These are phyloP conservation scores for Leccinum fuscescens DNA, from an alignment of 1,284 basidiomycete species.

Conservation along the genomic window DNA sequence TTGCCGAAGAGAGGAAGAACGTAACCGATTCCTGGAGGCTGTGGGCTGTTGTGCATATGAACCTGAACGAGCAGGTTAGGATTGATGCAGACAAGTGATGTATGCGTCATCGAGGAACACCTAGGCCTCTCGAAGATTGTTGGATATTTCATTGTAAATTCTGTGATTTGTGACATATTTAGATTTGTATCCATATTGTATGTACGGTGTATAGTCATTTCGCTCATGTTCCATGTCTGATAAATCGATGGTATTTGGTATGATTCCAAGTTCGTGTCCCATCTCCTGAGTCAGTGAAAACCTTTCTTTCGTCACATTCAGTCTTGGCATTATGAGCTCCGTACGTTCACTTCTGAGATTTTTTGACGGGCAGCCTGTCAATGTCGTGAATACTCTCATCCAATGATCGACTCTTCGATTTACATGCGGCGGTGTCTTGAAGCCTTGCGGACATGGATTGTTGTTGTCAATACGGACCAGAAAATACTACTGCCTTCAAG, in stretches of 20 bases:
- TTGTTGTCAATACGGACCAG: too few relatives aligned
- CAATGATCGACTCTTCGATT: too few relatives aligned
- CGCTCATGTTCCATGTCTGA: background rate
- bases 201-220: background rate
- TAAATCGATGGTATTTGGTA: too few relatives aligned
- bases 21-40: conserved; percentile 42
- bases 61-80: conserved; percentile 16
- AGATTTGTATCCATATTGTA: background rate
- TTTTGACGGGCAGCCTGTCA: too few relatives aligned
- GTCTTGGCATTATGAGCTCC: too few relatives aligned
- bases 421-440: too few relatives aligned
- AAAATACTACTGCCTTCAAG: too few relatives aligned
- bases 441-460: too few relatives aligned
- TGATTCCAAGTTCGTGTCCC: background rate
- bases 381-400: too few relatives aligned
- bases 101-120: background rate
- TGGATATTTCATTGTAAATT: background rate
- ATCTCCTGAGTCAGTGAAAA: too few relatives aligned
- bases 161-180: background rate
- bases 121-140: background rate
- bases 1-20: conserved; percentile 43
- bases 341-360: too few relatives aligned
- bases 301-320: too few relatives aligned
- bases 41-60: conserved; percentile 53
- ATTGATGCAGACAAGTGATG: background rate